Evolutionary conservation across 176 grass and related monocot genomes (phyloP), one percentile per base, ranked within the genome.

Genomic region (Juncus inflexus): DNA sequence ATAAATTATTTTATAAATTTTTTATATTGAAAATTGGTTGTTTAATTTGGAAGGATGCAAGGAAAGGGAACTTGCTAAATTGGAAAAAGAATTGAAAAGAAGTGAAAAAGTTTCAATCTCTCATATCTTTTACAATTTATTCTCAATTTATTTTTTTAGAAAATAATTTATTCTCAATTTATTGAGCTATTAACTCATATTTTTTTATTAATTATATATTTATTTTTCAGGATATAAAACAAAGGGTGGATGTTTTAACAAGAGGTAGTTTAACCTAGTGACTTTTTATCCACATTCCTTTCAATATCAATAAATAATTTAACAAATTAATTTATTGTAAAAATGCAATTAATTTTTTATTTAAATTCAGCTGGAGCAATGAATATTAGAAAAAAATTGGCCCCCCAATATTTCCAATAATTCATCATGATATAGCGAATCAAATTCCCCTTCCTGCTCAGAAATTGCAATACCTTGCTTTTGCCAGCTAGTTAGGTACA

Each of bases 401-500:
- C n/a, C 91, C 91, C 4, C 76, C 79, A n/a, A 69, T 85, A 70
- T 96, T 81, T 58, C 91, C 91, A 9, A 63, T 96, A 60, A 91
- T 96, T 69, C 87, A 96, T 74, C 87, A 96, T 78, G 87, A 96
- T 60, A 86, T 96, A 76, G 56, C 77, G 47, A 83, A 53, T 9
- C 87, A 91, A 83, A 96, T 96, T 77, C 91, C 87, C 59, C 75
- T 90, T 59, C 87, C 87, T 74, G 84, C 82, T 63, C 84, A 91
- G 43, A 88, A 77, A 38, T 62, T 96, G 70, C 91, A 91, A 64
- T 91, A 96, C 28, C 62, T 81, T 16, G 84, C 87, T 66, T 96
- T 96, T 91, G 87, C 87, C 67, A 91, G 79, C 72, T 96, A 81
- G 91, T 63, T 96, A 76, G 91, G 91, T 90, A 90, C 62, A 7